Evolutionary conservation across 1,284 basidiomycete species (phyloP).

Genomic region (Heterobasidion occidentale): DNA sequence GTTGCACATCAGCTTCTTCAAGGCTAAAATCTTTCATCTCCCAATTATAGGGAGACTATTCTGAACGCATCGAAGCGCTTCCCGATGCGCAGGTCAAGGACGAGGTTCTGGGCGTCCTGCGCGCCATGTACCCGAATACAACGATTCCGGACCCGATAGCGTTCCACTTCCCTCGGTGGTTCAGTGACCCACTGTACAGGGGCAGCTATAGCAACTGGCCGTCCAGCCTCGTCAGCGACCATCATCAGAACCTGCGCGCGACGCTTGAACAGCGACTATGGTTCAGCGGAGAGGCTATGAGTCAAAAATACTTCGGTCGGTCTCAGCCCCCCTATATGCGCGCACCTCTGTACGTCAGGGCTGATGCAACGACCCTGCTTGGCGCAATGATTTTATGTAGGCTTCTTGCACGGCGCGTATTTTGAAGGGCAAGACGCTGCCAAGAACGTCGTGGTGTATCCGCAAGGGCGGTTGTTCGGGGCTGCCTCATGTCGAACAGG

Average conservation of each 20-base stretch:
- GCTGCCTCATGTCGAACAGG: neutral
- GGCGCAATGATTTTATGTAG: slow-evolving; percentile 25
- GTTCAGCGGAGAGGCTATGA: neutral
- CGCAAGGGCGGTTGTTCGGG: neutral
- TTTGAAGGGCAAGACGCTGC: slow-evolving; percentile 21
- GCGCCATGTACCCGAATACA: slow-evolving; percentile 42
- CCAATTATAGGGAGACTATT: slow-evolving; percentile 41
- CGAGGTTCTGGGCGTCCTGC: slow-evolving; percentile 49
- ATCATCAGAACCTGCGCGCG: slow-evolving; percentile 49
- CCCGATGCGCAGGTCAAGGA: slow-evolving; percentile 36
- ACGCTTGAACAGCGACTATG: slow-evolving; percentile 17
- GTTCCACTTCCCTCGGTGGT: slow-evolving; percentile 45
- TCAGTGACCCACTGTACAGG: slow-evolving; percentile 38
- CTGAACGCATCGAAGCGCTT: slow-evolving; percentile 48
- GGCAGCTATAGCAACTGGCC: slow-evolving; percentile 61
- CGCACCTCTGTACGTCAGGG: slow-evolving; percentile 37
- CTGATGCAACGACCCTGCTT: slow-evolving; percentile 44
- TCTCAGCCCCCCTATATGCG: slow-evolving; percentile 27
- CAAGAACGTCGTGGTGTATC: slow-evolving; percentile 3
- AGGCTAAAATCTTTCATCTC: slow-evolving; percentile 18
- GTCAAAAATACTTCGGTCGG: slow-evolving; percentile 21
- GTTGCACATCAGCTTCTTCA: neutral
- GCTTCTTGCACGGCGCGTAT: slow-evolving; percentile 29
- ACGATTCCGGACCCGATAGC: slow-evolving; percentile 30
- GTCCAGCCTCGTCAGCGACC: slow-evolving; percentile 42